Conservation (phyloP, 2,329 filamentous ascomycete species). For the Bipolaris zeicola region DNA sequence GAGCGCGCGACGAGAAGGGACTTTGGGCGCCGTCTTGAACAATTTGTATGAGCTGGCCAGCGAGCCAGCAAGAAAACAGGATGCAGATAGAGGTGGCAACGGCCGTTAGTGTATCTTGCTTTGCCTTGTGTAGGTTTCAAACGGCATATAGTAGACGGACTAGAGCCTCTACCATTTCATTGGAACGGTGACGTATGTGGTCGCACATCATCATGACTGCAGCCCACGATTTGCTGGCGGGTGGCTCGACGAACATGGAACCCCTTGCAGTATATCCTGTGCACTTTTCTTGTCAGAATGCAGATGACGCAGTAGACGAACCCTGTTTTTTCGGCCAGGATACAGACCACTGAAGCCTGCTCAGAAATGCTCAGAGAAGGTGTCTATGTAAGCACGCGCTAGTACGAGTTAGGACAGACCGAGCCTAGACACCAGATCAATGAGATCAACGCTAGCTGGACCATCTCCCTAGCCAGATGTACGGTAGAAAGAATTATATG, state of each 20-base stretch:
- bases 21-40: constrained; percentile 40
- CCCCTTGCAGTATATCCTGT: constrained; percentile 26
- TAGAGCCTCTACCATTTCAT: constrained; percentile 15
- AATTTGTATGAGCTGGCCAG: constrained; percentile 3
- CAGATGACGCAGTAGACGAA: constrained; percentile 32
- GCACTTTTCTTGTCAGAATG: constrained; percentile 18
- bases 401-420: no score
- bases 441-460: no score
- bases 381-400: no score
- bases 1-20: constrained; percentile 41
- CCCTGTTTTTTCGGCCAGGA: constrained; percentile 29
- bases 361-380: no score
- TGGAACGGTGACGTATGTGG: constrained; percentile 24
- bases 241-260: constrained; percentile 24
- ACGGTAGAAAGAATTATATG: no score
- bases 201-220: constrained; percentile 9
- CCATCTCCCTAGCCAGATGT: no score
- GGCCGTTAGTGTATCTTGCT: constrained; percentile 5
- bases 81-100: neutral
- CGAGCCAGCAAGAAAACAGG: constrained; percentile 9
- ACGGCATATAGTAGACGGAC: constrained; percentile 10
- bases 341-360: no score
- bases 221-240: constrained; percentile 16
- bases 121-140: constrained; percentile 7
- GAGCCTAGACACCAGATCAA: no score